Evolutionary conservation across 225 moss, liverwort and hornwort genomes (phyloP).

Genomic region (Marchantia polymorpha): DNA sequence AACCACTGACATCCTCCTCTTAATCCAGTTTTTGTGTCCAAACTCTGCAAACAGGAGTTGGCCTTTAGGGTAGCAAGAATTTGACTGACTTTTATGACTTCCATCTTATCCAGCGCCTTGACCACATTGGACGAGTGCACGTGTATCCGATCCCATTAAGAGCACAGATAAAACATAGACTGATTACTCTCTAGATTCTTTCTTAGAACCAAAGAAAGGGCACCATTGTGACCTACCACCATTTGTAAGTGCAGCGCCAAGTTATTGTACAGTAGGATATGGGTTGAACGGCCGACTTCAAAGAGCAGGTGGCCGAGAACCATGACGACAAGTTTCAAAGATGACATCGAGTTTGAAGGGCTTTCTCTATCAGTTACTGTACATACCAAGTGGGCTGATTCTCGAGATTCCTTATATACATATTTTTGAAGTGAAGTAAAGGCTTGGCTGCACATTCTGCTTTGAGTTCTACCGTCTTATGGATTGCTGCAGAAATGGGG

Average conservation of each 20-base stretch:
- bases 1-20: conserved; percentile 18
- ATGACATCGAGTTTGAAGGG: conserved; percentile 28
- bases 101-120: conserved; percentile 23
- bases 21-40: conserved; percentile 4
- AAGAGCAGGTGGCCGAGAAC: conserved; percentile 16
- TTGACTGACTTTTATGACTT: conserved; percentile 15
- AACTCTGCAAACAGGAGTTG: conserved; percentile 8
- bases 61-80: conserved; percentile 7
- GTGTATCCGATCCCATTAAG: conserved; percentile 26
- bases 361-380: conserved; percentile 27
- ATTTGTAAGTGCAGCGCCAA: conserved; percentile 27
- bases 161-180: conserved; percentile 26
- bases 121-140: conserved; percentile 43
- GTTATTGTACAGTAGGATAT: conserved; percentile 36
- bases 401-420: conserved; percentile 33
- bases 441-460: conserved; percentile 22
- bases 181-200: conserved; percentile 24
- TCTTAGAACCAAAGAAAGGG: conserved; percentile 25
- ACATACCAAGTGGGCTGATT: conserved; percentile 34
- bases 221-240: conserved; percentile 25
- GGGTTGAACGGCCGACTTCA: conserved; percentile 19
- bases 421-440: conserved; percentile 34
- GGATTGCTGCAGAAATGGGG: background rate
- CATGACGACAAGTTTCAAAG: conserved; percentile 16
- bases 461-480: background rate